Conservation (phyloP, 2,329 filamentous ascomycete species). For the Verticillium longisporum region DNA sequence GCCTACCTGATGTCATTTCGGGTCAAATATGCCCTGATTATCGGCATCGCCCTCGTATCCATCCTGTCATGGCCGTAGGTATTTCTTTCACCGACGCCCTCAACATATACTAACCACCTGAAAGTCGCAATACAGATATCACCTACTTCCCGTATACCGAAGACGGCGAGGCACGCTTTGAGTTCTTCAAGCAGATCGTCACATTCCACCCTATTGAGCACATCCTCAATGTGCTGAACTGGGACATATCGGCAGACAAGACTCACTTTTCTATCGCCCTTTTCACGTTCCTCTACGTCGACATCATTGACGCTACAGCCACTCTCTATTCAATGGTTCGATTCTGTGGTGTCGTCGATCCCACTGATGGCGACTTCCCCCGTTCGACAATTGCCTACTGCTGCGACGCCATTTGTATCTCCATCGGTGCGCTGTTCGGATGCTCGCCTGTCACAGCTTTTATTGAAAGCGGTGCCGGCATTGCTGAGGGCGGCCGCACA, state of each 20-base stretch:
- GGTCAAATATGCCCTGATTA: constrained; percentile 68
- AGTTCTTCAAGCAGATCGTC: constrained; percentile 68
- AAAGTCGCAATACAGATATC: constrained; percentile 56
- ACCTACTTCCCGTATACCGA: constrained; percentile 65
- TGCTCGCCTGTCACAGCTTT: constrained; percentile 68
- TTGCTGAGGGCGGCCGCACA: constrained; percentile 67
- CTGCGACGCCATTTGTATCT: constrained; percentile 64
- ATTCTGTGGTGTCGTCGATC: constrained; percentile 60
- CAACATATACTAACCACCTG: constrained; percentile 6
- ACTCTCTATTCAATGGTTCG: constrained; percentile 78
- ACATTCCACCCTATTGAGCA: constrained; percentile 63
- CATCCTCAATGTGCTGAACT: constrained; percentile 58
- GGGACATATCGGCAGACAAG: constrained; percentile 49
- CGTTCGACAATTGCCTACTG: constrained; percentile 76
- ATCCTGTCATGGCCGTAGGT: constrained; percentile 68
- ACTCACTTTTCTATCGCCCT: constrained; percentile 64
- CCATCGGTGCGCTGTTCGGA: constrained; percentile 62
- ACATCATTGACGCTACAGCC: constrained; percentile 72
- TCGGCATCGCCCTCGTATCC: constrained; percentile 65
- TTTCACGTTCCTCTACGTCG: constrained; percentile 73
- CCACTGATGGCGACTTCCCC: constrained; percentile 72
- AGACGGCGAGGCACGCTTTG: constrained; percentile 58
- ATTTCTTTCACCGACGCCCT: neutral
- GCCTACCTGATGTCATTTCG: constrained; percentile 75
- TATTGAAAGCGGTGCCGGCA: constrained; percentile 69